Evolutionary conservation across 2,329 filamentous ascomycete species (phyloP).

Genomic region (Ambrosiella beaveri): DNA sequence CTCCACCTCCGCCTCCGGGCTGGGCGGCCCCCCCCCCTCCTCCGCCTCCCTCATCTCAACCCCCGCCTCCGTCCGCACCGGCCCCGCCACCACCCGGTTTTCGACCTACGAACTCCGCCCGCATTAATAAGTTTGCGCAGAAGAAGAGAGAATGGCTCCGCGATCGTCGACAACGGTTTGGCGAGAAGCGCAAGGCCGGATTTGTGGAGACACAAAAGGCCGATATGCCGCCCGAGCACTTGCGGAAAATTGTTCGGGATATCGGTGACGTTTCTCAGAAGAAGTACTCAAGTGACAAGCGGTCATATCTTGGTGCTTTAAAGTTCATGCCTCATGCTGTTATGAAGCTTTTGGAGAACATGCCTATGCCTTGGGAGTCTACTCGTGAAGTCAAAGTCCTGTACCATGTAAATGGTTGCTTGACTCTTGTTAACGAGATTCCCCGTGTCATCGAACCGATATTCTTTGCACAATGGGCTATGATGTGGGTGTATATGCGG

Average conservation of each 20-base stretch:
- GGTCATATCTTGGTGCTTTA: constrained; percentile 87
- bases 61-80: constrained; percentile 40
- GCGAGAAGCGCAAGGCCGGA: constrained; percentile 89
- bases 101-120: constrained; percentile 61
- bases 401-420: constrained; percentile 93
- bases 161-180: constrained; percentile 77
- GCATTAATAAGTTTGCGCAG: constrained; percentile 85
- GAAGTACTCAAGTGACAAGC: constrained; percentile 97
- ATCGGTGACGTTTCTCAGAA: constrained; percentile 99
- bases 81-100: constrained; percentile 68
- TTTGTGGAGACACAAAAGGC: constrained; percentile 98
- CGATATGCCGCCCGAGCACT: constrained; percentile 94
- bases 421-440: constrained; percentile 92
- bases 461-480: constrained; percentile 96
- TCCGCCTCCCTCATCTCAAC: constrained; percentile 35
- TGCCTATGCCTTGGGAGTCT: constrained; percentile 99
- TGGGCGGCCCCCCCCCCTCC: constrained; percentile 40
- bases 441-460: constrained; percentile 94
- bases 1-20: constrained; percentile 38
- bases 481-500: constrained; percentile 98
- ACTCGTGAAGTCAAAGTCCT: constrained; percentile 91
- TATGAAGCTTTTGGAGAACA: constrained; percentile 91
- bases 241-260: constrained; percentile 95
- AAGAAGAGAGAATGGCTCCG: constrained; percentile 99
- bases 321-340: constrained; percentile 99